Conservation (phyloP, 805 yeast species). For the Ogataea glucozyma region DNA sequence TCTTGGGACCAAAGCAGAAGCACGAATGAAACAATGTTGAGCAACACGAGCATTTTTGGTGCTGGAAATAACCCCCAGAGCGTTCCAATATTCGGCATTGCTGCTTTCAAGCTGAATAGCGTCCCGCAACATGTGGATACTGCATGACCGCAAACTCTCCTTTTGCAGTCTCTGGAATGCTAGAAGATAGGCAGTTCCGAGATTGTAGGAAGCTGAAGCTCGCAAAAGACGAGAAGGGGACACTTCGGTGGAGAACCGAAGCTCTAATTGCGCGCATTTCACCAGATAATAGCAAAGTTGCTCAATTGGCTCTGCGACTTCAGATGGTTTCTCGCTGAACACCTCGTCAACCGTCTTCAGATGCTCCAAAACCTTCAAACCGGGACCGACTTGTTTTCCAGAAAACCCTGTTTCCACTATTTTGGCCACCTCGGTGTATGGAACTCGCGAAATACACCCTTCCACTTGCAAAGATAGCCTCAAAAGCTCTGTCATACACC, state of each 20-base stretch:
- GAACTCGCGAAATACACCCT: slow-evolving; percentile 50
- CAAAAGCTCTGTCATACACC: slow-evolving; percentile 57
- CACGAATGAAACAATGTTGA: slow-evolving; percentile 91
- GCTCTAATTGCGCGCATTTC: slow-evolving; percentile 48
- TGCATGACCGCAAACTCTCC: slow-evolving; percentile 42
- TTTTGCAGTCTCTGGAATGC: slow-evolving; percentile 37
- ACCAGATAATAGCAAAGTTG: slow-evolving; percentile 38
- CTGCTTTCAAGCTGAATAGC: slow-evolving; percentile 72
- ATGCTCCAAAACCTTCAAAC: background rate
- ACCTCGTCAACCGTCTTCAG: slow-evolving; percentile 7
- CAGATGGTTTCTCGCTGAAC: slow-evolving; percentile 4
- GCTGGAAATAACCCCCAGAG: slow-evolving; percentile 75
- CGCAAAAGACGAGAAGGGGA: slow-evolving; percentile 47
- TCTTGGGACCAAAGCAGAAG: slow-evolving; percentile 66
- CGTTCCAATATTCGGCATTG: slow-evolving; percentile 76
- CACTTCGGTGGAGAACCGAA: slow-evolving; percentile 37
- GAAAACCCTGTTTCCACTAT: slow-evolving; percentile 36
- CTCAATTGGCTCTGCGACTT: slow-evolving; percentile 1
- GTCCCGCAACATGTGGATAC: slow-evolving; percentile 60
- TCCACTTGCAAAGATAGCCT: slow-evolving; percentile 56
- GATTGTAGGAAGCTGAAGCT: slow-evolving; percentile 61
- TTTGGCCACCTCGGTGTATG: slow-evolving; percentile 38
- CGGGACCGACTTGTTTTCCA: no score
- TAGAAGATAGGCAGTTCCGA: slow-evolving; percentile 65
- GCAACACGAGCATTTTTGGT: slow-evolving; percentile 67